Conservation (phyloP, 345 rosid species). For the Corchorus capsularis region DNA sequence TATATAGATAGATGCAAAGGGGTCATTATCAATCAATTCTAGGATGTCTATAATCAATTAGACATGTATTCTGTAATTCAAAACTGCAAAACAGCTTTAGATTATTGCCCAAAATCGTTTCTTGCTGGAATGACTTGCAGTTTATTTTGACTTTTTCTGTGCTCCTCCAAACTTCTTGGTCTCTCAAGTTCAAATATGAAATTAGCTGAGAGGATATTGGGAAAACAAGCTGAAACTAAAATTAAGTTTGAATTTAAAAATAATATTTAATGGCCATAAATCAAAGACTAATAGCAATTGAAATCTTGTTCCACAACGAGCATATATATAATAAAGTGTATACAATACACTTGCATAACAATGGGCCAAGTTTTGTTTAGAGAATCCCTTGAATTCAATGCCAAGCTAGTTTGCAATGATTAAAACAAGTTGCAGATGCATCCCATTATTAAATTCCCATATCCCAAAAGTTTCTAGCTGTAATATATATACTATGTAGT, state of each 20-base stretch:
- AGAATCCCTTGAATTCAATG: not conserved
- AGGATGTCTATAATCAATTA: not conserved
- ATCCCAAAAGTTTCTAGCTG: not conserved
- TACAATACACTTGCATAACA: too few relatives aligned
- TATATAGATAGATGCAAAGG: not conserved
- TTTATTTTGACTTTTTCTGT: not conserved
- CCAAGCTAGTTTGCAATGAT: not conserved
- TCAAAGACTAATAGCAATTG: too few relatives aligned
- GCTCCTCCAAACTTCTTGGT: not conserved
- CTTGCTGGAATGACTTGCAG: not conserved
- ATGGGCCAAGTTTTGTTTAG: not conserved
- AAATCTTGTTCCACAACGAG: not conserved
- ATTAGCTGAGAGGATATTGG: too few relatives aligned
- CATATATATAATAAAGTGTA: not conserved
- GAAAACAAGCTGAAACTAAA: too few relatives aligned
- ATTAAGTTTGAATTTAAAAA: not conserved
- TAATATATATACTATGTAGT: not conserved
- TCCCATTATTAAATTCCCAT: not conserved
- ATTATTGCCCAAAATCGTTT: not conserved
- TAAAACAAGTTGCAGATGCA: not conserved
- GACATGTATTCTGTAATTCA: not conserved
- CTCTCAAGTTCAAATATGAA: not conserved
- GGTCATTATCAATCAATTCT: slow-evolving; percentile 7
- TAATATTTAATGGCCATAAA: too few relatives aligned
- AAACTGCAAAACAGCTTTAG: not conserved